Evolutionary conservation across 2,329 filamentous ascomycete genomes (phyloP), one percentile per base, ranked within the genome.

Genomic region (Tricladium varicosporioides): DNA sequence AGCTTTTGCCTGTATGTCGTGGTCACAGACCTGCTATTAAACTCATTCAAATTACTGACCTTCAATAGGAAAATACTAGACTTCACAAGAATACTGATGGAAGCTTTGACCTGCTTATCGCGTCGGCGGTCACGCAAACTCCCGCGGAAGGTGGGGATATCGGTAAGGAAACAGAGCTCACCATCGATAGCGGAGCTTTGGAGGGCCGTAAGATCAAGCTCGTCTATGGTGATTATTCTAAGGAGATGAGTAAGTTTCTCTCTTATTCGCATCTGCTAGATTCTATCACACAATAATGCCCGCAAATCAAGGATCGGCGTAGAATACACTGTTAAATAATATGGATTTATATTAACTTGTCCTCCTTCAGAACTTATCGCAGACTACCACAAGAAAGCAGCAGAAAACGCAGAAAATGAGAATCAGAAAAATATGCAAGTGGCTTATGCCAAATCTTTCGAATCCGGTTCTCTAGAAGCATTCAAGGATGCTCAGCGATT

Each of bases 401-500:
- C 80, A 13, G 79, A 86, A 60, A 82, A 88, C 63, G 81, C 87
- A 33, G 85, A 85, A 57, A 93, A 92, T 65, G 85, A 90, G 11
- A 89, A 78, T 11, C 87, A 94, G 71, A 81, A 82, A 73, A 80
- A 84, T 51, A 92, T 92, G 87, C 80, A 91, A 64, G 73, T 80
- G 32, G 83, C 88, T 19, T 94, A 94, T 70, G 84, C 83, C 59
- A 84, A 86, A 65, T 91, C 89, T 0, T 94, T 94, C 65, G 79
- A 82, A 52, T 80, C 81, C 18, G 91, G 91, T 40, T 92, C 88
- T 19, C 78, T 93, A 49, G 79, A 89, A 60, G 85, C 85, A 11
- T 92, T 89, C 78, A 92, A 92, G 73, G 84, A 93, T 69, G 87
- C 86, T 62, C 90, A 94, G 72, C 81, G 88, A 62, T 83, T 81